Conservation (phyloP, 140 eudicot genomes). For the Senecio squalidus region DNA sequence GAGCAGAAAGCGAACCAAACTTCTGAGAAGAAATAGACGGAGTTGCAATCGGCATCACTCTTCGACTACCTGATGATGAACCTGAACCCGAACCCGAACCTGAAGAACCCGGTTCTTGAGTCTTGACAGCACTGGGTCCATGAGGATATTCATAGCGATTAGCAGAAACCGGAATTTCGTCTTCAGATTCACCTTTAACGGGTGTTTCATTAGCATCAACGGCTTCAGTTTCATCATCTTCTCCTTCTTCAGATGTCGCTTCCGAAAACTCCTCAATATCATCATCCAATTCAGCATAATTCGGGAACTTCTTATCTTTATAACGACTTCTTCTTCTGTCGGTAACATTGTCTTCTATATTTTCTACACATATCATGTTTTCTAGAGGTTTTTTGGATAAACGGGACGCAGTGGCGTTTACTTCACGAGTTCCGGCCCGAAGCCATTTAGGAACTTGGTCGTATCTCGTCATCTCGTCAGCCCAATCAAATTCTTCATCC, state of each 20-base stretch:
- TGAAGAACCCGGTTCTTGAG: conserved; percentile 72
- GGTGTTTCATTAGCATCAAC: conserved; percentile 30
- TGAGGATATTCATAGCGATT: conserved; percentile 42
- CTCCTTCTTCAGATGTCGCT: conserved; percentile 70
- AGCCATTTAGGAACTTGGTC: conserved; percentile 94
- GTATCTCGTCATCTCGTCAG: conserved; percentile 79
- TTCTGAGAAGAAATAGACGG: conserved; percentile 86
- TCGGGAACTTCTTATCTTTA: conserved; percentile 61
- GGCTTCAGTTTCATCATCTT: conserved; percentile 69
- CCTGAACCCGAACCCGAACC: too few relatives aligned
- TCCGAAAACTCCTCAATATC: conserved; percentile 71
- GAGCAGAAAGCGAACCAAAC: conserved; percentile 86
- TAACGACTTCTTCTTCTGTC: conserved; percentile 60
- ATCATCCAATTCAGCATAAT: conserved; percentile 86
- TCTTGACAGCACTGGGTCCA: conserved; percentile 17
- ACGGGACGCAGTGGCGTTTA: conserved; percentile 46
- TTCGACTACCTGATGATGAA: conserved; percentile 62
- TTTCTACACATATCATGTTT: conserved; percentile 25
- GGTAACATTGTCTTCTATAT: conserved; percentile 28
- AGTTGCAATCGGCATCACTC: conserved; percentile 34
- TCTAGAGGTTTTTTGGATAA: conserved; percentile 70
- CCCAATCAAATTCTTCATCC: conserved; percentile 98
- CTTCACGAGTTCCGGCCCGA: conserved; percentile 64
- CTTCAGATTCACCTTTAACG: conserved; percentile 48
- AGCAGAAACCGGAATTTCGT: conserved; percentile 42